These are phyloP conservation scores for Pachysolen tannophilus DNA, from an alignment of 805 yeast genomes.

Conservation along the genomic window DNA sequence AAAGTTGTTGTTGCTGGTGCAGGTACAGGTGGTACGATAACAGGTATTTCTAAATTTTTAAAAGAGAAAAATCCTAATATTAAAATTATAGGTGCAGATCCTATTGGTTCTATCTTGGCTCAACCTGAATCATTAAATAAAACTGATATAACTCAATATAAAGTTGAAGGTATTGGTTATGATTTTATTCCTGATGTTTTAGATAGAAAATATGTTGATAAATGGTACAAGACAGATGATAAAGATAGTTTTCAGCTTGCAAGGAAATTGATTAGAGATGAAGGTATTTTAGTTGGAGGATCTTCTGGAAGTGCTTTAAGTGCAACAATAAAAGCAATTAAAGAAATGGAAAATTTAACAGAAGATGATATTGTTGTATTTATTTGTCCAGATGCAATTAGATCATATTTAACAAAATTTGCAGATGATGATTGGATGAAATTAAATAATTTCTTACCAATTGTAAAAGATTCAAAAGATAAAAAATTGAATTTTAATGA, in stretches of 20 bases:
- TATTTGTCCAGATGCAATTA: constrained; percentile 78
- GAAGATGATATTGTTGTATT: constrained; percentile 73
- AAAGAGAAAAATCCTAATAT: constrained; percentile 62
- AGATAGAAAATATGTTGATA: constrained; percentile 55
- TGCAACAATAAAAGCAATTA: constrained; percentile 65
- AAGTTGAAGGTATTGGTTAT: constrained; percentile 89
- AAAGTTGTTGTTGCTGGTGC: constrained; percentile 84
- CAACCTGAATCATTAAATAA: constrained; percentile 65
- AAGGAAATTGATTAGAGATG: constrained; percentile 74
- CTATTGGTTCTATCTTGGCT: constrained; percentile 80
- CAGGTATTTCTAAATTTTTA: constrained; percentile 72
- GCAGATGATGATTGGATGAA: constrained; percentile 90
- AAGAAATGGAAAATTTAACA: constrained; percentile 42
- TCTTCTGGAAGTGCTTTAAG: constrained; percentile 79
- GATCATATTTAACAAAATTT: constrained; percentile 81
- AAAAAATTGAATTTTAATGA: constrained; percentile 15
- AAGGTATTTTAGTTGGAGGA: constrained; percentile 87
- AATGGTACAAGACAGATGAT: constrained; percentile 84
- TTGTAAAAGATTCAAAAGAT: not conserved
- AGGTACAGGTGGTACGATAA: constrained; percentile 89
- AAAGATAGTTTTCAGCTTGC: constrained; percentile 73
- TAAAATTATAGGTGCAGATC: constrained; percentile 74
- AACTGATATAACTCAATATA: constrained; percentile 45
- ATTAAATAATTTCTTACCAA: constrained; percentile 63
- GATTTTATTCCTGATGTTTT: constrained; percentile 82